These are phyloP conservation scores for Sphaerosporella brunnea DNA, from an alignment of 495 filamentous ascomycete genomes.

Conservation along the genomic window DNA sequence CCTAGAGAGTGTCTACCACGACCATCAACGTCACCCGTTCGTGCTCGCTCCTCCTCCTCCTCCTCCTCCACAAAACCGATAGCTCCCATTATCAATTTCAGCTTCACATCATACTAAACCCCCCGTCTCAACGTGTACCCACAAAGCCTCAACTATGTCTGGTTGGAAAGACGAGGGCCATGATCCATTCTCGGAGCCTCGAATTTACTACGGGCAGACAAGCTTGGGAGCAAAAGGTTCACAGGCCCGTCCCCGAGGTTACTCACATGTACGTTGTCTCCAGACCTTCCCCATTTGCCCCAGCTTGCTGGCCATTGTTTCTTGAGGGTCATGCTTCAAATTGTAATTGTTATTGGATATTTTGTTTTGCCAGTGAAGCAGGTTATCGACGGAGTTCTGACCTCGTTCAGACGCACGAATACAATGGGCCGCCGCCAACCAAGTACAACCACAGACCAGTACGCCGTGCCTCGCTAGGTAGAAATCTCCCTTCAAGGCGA, in stretches of 20 bases:
- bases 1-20: no score
- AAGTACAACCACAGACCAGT: background rate
- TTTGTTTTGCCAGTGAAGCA: background rate
- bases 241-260: conserved; percentile 27
- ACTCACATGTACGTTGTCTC: conserved; percentile 29
- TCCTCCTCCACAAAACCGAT: no score
- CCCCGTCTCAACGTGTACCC: background rate
- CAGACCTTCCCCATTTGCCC: no score
- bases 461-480: conserved; percentile 2
- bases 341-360: background rate
- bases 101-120: no score
- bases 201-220: conserved; percentile 36
- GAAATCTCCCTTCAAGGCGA: background rate
- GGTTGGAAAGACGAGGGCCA: conserved; percentile 13
- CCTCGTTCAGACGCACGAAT: conserved; percentile 4
- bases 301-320: background rate
- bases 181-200: conserved; percentile 34
- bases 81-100: no score
- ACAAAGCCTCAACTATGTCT: background rate
- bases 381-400: conserved; percentile 14
- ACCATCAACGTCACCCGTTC: no score
- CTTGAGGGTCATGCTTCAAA: background rate
- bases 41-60: no score
- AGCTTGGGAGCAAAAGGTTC: conserved; percentile 17
- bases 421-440: conserved; percentile 1